Base-by-base conservation (phyloP, 371 early-diverging fungal species). In the Mucor racemosus region DNA sequence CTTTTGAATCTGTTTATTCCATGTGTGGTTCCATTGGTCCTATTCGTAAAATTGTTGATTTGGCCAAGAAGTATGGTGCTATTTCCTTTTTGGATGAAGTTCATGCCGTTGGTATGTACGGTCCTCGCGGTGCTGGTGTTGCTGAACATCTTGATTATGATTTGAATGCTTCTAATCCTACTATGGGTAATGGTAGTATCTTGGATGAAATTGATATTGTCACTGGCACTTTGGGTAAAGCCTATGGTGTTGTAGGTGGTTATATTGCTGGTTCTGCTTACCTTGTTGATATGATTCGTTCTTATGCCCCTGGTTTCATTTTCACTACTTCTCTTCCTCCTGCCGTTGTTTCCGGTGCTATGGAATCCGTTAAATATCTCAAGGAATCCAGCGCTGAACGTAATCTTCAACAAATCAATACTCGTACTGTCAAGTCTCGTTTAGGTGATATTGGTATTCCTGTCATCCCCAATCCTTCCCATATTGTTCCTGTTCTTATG, bases 81-180 rank as follows among this genome's bases (percentile, higher is more conserved):
- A 91, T 99, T 71, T 98, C 99, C 46, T 98, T 97, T 84, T 81
- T 98, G 63, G 99, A 99, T 73, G 98, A 99, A 84, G 99, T 99
- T 14, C 99, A 99, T 75, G 97, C 98, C 17, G 99, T 99, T 35
- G 99, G 99, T 66, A 97, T 99, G 97, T 99, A 99, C 72, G 99
- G 99, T n/a, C 89, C 91, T 9, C 92, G 91, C 57, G 99, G 98
- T 65, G 98, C 94, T 40, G 99, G 99, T 72, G 96, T 99, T 21
- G 97, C 98, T 60, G 98, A 98, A 77, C 95, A 97, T 83, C 85
- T 96, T 61, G 93, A 97, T 76, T 93, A 83, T 69, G 87, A 88
- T 7, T 73, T 86, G 73, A 91, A 90, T 67, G 83, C 82, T 40
- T 68, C 87, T 15, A 75, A 78, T 41, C 84, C 85, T 19, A 78